Percentiles rank a stretch among this genome's conserved stretches.
These are phyloP conservation scores for Entomortierella chlamydospora DNA, from an alignment of 192 early-diverging fungal species.

Conservation along the genomic window DNA sequence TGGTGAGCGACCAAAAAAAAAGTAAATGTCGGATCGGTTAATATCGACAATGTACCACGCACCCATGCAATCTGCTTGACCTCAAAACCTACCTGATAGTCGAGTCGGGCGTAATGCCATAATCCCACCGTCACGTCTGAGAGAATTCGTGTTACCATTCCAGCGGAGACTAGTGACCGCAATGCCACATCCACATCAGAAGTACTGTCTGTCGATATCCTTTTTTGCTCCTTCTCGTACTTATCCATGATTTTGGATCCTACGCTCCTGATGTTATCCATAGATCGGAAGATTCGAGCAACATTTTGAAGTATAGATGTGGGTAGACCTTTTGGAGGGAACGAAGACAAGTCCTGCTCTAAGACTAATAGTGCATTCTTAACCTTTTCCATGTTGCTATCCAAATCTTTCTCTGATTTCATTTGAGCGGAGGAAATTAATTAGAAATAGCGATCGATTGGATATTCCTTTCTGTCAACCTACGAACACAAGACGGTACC, in stretches of 20 bases:
- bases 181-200: not conserved
- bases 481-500: slow-evolving; percentile 1
- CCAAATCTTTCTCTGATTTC: slow-evolving; percentile 4
- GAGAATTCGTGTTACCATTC: slow-evolving; percentile 2
- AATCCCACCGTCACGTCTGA: slow-evolving; percentile 7
- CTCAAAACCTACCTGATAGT: slow-evolving; percentile 17
- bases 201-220: no score
- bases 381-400: not conserved
- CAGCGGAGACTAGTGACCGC: not conserved
- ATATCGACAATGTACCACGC: no score
- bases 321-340: not conserved
- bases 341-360: not conserved
- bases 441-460: not conserved
- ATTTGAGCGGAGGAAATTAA: not conserved
- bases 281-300: slow-evolving; percentile 39
- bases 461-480: not conserved
- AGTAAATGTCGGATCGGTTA: no score
- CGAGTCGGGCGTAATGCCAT: slow-evolving; percentile 6
- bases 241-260: slow-evolving; percentile 29
- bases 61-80: not conserved
- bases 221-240: not conserved
- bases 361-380: not conserved
- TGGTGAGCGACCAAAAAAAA: not conserved
- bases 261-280: slow-evolving; percentile 37
- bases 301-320: slow-evolving; percentile 21